Percentiles rank a stretch among this genome's conserved stretches.
Conservation (phyloP, 2,329 filamentous ascomycete genomes). For the Curvularia spicifera region DNA sequence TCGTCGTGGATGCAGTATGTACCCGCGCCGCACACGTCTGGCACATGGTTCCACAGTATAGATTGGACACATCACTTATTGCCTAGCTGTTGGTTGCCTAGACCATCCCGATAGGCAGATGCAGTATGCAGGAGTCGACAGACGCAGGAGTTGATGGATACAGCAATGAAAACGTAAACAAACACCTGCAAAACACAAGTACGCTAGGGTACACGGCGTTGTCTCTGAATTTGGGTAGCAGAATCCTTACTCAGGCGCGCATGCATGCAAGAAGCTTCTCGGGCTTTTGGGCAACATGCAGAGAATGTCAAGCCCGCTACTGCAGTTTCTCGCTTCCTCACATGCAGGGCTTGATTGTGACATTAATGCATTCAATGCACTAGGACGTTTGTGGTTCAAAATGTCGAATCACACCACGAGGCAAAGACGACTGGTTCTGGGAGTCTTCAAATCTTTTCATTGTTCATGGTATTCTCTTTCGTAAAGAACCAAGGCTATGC, state of each 20-base stretch:
- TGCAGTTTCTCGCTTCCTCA: constrained; percentile 12
- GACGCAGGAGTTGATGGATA: neutral
- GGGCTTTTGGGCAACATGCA: constrained; percentile 2
- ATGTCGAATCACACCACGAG: constrained; percentile 3
- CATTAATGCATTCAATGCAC: constrained; percentile 18
- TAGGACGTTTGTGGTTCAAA: constrained; percentile 5
- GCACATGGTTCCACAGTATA: neutral
- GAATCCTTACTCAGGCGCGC: neutral
- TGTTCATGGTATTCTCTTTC: constrained; percentile 21
- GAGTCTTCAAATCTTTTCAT: constrained; percentile 21
- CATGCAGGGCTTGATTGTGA: constrained; percentile 12
- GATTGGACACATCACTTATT: neutral
- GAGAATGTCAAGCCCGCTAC: neutral
- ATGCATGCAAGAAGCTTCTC: neutral
- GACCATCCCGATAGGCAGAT: neutral
- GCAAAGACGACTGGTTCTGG: neutral
- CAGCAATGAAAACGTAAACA: neutral
- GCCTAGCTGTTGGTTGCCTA: neutral
- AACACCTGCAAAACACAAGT: neutral
- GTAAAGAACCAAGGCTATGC: neutral
- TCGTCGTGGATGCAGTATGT: neutral
- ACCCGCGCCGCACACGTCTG: neutral
- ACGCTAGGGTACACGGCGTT: neutral
- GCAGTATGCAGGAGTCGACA: constrained; percentile 2
- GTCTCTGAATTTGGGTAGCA: neutral